Percentiles rank a stretch among this genome's conserved stretches.
These are phyloP conservation scores for Xylaria flabelliformis DNA, from an alignment of 495 filamentous ascomycete species.

Conservation along the genomic window DNA sequence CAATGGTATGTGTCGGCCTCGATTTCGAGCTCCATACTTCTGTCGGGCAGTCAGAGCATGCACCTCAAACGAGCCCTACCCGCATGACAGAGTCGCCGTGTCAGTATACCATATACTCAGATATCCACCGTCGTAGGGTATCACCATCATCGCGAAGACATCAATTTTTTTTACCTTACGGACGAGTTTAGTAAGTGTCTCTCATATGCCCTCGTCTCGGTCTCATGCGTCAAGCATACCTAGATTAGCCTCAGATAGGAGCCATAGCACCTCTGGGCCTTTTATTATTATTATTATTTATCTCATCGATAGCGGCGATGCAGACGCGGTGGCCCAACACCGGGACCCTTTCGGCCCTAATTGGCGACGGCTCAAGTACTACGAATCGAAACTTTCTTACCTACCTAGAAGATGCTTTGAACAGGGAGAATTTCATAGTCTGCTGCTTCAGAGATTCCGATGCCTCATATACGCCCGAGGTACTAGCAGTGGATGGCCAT, in stretches of 20 bases:
- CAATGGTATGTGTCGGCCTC: not conserved
- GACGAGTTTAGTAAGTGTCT: slow-evolving; percentile 6
- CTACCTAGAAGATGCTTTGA: slow-evolving; percentile 10
- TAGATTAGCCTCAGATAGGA: not conserved
- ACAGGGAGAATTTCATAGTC: slow-evolving; percentile 6
- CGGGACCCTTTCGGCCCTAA: slow-evolving; percentile 1
- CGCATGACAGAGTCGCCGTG: not conserved
- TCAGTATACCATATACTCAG: not conserved
- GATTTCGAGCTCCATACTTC: too few relatives aligned
- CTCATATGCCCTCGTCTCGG: not conserved
- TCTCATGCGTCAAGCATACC: not conserved
- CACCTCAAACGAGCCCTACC: not conserved
- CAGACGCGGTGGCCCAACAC: not conserved
- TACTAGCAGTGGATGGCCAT: not conserved
- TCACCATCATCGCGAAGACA: not conserved
- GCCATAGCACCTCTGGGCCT: not conserved
- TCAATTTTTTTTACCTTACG: slow-evolving; percentile 1
- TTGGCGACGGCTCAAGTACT: not conserved
- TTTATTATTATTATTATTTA: too few relatives aligned
- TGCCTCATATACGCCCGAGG: not conserved
- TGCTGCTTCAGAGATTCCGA: not conserved
- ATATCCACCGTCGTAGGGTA: not conserved
- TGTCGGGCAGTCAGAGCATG: not conserved
- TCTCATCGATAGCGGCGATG: not conserved
- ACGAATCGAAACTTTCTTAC: slow-evolving; percentile 1